Conservation (phyloP, 2,329 filamentous ascomycete species). For the Talaromyces sp. region DNA sequence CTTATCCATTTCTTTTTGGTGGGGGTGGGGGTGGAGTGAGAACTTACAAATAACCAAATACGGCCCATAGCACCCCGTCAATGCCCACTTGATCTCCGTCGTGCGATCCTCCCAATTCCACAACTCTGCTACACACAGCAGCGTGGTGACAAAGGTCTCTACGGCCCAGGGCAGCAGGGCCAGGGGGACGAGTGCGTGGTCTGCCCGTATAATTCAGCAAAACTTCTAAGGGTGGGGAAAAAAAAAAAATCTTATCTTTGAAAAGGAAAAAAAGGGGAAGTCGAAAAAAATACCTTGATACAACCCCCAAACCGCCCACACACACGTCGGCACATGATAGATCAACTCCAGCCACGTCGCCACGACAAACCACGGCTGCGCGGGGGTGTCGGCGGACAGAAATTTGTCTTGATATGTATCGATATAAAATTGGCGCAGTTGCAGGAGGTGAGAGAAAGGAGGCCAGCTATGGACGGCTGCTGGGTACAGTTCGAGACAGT, state of each 20-base stretch:
- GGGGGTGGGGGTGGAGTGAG: too few species aligned
- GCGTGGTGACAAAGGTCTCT: slow-evolving; percentile 57
- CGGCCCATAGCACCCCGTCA: slow-evolving; percentile 52
- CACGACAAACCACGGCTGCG: slow-evolving; percentile 55
- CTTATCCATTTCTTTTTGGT: neutral
- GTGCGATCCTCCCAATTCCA: slow-evolving; percentile 50
- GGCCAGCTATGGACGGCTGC: slow-evolving; percentile 45
- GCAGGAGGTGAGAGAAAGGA: slow-evolving; percentile 42
- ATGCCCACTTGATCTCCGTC: slow-evolving; percentile 41
- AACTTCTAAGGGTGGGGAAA: neutral
- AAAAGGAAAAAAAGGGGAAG: neutral
- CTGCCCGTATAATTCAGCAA: slow-evolving; percentile 23
- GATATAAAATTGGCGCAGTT: slow-evolving; percentile 54
- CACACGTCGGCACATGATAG: slow-evolving; percentile 56
- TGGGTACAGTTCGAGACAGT: slow-evolving; percentile 10
- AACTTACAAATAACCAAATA: slow-evolving; percentile 52
- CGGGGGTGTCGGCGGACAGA: slow-evolving; percentile 35
- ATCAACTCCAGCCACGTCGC: slow-evolving; percentile 56
- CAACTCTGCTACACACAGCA: slow-evolving; percentile 59
- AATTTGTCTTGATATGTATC: slow-evolving; percentile 59
- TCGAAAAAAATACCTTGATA: slow-evolving; percentile 40
- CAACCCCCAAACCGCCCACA: slow-evolving; percentile 56
- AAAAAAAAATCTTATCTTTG: neutral
- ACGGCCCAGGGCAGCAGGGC: slow-evolving; percentile 56
- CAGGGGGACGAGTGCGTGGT: slow-evolving; percentile 54